Percentiles rank a stretch among this genome's conserved stretches.
These are phyloP conservation scores for Thraustotheca clavata DNA, from an alignment of 352 stramenopile genomes.

Conservation along the genomic window DNA sequence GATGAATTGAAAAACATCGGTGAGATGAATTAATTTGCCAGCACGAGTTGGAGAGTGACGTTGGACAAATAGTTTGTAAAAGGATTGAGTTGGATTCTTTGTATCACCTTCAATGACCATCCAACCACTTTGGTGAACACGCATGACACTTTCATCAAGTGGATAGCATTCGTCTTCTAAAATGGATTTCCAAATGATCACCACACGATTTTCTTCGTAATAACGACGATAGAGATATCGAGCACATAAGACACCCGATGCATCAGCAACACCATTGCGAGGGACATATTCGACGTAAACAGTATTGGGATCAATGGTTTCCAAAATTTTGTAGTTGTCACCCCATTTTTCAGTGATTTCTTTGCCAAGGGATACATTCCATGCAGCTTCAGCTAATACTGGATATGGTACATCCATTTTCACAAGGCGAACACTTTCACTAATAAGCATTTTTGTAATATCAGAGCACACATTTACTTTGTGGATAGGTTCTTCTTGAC, in stretches of 20 bases:
- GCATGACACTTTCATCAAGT: conserved; percentile 19
- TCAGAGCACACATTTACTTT: conserved; percentile 21
- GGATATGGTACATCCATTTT: conserved; percentile 16
- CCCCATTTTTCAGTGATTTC: conserved; percentile 11
- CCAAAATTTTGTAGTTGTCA: conserved; percentile 20
- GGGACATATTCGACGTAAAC: conserved; percentile 15
- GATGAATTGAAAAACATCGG: conserved; percentile 21
- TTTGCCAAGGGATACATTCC: conserved; percentile 15
- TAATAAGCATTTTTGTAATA: conserved; percentile 22
- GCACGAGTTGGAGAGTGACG: conserved; percentile 18
- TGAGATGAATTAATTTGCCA: conserved; percentile 19
- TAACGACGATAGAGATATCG: conserved; percentile 21
- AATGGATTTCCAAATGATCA: conserved; percentile 21
- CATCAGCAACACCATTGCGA: conserved; percentile 15
- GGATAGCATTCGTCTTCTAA: conserved; percentile 23
- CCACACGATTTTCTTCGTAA: conserved; percentile 17
- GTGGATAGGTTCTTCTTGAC: conserved; percentile 4
- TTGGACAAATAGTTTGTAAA: conserved; percentile 20
- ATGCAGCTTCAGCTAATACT: conserved; percentile 14
- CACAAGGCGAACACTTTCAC: conserved; percentile 10
- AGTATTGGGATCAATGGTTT: conserved; percentile 19
- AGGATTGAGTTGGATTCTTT: conserved; percentile 3
- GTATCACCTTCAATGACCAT: conserved; percentile 2
- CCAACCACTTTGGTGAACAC: conserved; percentile 20
- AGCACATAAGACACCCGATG: conserved; percentile 13